Base-by-base conservation (phyloP, 331 rosid species). In the Quercus phellos region DNA sequence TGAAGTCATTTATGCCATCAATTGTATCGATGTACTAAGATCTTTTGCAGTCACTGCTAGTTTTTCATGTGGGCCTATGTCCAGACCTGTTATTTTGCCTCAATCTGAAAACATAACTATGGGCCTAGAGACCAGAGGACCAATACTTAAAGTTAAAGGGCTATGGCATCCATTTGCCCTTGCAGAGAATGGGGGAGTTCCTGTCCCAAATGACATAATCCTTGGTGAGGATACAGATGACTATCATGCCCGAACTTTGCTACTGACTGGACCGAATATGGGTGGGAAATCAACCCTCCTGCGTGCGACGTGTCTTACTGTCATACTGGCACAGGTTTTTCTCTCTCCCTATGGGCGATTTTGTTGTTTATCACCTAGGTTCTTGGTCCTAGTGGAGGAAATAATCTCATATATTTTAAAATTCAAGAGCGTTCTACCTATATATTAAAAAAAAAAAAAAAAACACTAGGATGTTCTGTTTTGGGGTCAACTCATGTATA, bases 151-250 rank as follows among this genome's bases (percentile, higher is more conserved):
- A 38, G 77, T 87, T 80, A 82, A 81, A 82, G 97, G 99, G 51
- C 81, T 94, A 51, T 94, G 99, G 99, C 99, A 94, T 87, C 99
- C 99, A 76, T 90, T 82, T 88, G 96, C 98, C 74, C 81, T 94
- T 46, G 91, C 88, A 74, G 94, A 90, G 80, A 89, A 79, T 78
- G 99, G 97, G 55, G 81, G 84, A 67, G 34, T 78, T 68, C 94
- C 97, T 74, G 97, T 94, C 43, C 97, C 99, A 24, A 94, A 94
- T 80, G 97, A 94, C 80, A 66, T 94, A 18, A 70, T 78, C 81
- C 97, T 94, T 77, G 99, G 99, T 72, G 88, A 87, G 68, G 85
- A 85, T 85, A 74, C 73, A 73, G 88, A 81, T 66, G 86, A 75
- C 70, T 70, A 70, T 81, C 78, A 85, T 85, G 92, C 97, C 55